Percentiles rank a stretch among this genome's conserved stretches.
Conservation (phyloP, 306 rosid species). For the Chamaecrista fasciculata region DNA sequence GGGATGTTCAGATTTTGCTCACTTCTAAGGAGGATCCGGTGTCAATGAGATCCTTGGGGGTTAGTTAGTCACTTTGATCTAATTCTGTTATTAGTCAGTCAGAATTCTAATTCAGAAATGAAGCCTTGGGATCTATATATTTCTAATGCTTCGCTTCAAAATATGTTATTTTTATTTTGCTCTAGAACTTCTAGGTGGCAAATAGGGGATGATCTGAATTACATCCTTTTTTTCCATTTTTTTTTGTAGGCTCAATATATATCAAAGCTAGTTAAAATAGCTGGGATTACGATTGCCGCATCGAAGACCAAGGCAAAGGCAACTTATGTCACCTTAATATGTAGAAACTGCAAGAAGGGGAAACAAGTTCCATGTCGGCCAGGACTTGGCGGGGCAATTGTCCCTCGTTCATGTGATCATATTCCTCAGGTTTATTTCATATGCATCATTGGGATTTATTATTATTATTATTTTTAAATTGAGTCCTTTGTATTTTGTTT, state of each 20-base stretch:
- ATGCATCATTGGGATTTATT: background rate
- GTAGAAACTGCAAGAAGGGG: conserved; percentile 83
- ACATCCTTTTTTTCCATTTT: background rate
- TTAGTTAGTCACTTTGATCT: conserved; percentile 43
- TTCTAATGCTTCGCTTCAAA: background rate
- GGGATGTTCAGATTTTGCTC: conserved; percentile 88
- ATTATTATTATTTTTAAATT: background rate
- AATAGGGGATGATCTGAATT: background rate
- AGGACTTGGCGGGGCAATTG: conserved; percentile 97
- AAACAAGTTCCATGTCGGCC: conserved; percentile 87
- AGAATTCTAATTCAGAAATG: background rate
- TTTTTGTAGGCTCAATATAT: conserved; percentile 73
- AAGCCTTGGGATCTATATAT: background rate
- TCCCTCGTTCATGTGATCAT: conserved; percentile 94
- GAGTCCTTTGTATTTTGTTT: background rate
- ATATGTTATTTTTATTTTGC: background rate
- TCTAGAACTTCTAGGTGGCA: too few species aligned
- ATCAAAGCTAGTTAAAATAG: conserved; percentile 77
- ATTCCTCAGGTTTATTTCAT: conserved; percentile 68
- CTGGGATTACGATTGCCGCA: conserved; percentile 95
- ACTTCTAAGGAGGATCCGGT: conserved; percentile 79
- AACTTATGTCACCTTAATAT: conserved; percentile 81
- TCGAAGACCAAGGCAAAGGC: conserved; percentile 98
- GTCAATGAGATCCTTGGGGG: conserved; percentile 88
- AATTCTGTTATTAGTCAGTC: background rate